Evolutionary conservation across 805 yeast species (phyloP).

Genomic region (Jamesozyma jinghongensis): DNA sequence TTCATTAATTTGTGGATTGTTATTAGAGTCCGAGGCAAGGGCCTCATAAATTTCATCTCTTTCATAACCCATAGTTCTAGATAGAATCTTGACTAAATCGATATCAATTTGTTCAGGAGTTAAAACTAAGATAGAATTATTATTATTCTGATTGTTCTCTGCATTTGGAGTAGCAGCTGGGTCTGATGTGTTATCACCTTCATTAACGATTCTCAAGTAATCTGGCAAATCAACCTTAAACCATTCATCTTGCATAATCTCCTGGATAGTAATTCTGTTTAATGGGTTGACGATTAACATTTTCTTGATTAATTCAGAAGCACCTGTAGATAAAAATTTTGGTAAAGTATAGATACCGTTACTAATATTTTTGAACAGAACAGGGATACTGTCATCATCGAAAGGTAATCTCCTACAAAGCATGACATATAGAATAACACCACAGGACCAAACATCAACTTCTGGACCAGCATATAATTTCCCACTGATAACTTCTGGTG

Average conservation of each 20-base stretch:
- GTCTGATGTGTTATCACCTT: conserved; percentile 15
- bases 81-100: conserved; percentile 62
- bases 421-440: conserved; percentile 92
- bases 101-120: conserved; percentile 45
- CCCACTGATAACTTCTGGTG: conserved; percentile 94
- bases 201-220: conserved; percentile 50
- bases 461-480: conserved; percentile 96
- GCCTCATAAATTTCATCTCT: conserved; percentile 74
- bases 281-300: conserved; percentile 94
- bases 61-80: conserved; percentile 82
- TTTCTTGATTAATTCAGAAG: conserved; percentile 68
- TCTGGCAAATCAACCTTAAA: conserved; percentile 73
- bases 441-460: conserved; percentile 97
- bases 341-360: conserved; percentile 91
- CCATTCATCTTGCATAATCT: conserved; percentile 92
- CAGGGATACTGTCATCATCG: conserved; percentile 94
- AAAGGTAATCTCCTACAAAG: conserved; percentile 91
- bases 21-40: conserved; percentile 35
- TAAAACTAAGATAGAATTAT: not conserved
- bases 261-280: conserved; percentile 86
- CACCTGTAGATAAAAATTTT: conserved; percentile 75
- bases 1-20: conserved; percentile 53
- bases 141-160: not conserved
- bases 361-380: conserved; percentile 81
- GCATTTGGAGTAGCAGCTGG: not conserved